These are phyloP conservation scores for Chloranthus sessilifolius DNA, from an alignment of 164 flowering plant species.

Conservation along the genomic window DNA sequence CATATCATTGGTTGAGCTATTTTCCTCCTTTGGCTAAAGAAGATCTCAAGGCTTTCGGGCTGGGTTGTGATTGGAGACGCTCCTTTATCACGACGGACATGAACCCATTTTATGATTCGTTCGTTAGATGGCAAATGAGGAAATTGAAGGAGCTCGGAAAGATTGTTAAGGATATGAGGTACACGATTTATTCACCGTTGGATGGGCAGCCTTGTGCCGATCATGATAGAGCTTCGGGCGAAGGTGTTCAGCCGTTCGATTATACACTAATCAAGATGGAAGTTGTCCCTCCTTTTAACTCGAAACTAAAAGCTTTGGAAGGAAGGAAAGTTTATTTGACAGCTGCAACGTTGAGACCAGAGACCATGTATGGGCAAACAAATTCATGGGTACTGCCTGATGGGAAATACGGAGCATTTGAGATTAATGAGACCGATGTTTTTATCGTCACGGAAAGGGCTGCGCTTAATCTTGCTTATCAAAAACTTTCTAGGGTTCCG, in stretches of 20 bases:
- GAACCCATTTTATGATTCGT: constrained; percentile 77
- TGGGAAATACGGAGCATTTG: constrained; percentile 89
- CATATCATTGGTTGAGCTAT: constrained; percentile 62
- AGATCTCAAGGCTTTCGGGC: constrained; percentile 77
- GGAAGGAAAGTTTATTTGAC: constrained; percentile 72
- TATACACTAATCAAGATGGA: constrained; percentile 92
- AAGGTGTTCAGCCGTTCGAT: constrained; percentile 91
- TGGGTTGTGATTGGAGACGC: constrained; percentile 94
- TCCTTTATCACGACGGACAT: constrained; percentile 79
- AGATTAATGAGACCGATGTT: constrained; percentile 74
- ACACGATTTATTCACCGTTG: constrained; percentile 70
- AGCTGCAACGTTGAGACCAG: constrained; percentile 92
- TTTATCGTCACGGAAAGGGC: constrained; percentile 67
- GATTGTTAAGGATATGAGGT: constrained; percentile 74
- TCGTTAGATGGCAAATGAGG: constrained; percentile 87
- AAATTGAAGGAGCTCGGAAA: constrained; percentile 76
- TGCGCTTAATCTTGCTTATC: constrained; percentile 83
- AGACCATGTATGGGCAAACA: constrained; percentile 93
- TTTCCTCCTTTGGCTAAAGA: constrained; percentile 83
- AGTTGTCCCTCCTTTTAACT: constrained; percentile 63
- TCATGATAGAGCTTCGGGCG: constrained; percentile 88
- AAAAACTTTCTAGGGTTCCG: constrained; percentile 56
- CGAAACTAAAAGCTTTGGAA: constrained; percentile 55
- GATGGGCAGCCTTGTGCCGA: constrained; percentile 98
- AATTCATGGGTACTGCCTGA: constrained; percentile 89